A percentile compares a stretch with the other conserved stretches of the same genome.
These are phyloP conservation scores for Brasilioporus rufonigricans DNA, from an alignment of 768 basidiomycete genomes.

Conservation along the genomic window DNA sequence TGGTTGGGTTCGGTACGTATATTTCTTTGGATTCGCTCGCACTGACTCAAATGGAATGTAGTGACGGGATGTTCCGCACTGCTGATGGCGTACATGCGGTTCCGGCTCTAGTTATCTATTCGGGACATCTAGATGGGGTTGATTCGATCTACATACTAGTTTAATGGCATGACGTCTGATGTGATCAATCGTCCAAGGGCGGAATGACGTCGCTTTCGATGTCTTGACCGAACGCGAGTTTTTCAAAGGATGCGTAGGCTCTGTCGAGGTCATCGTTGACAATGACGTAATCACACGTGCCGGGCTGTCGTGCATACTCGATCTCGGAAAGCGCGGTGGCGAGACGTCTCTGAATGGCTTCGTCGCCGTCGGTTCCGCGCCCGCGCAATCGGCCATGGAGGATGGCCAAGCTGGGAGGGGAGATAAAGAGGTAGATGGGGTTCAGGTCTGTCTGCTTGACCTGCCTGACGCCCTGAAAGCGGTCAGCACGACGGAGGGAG, in stretches of 20 bases:
- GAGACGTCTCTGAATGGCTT: conserved; percentile 70
- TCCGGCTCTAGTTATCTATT: conserved; percentile 37
- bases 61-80: conserved; percentile 85
- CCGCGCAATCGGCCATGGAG: conserved; percentile 69
- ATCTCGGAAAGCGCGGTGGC: conserved; percentile 78
- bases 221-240: conserved; percentile 69
- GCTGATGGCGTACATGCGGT: conserved; percentile 85
- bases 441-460: conserved; percentile 80
- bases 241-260: conserved; percentile 76
- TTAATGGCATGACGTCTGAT: not conserved
- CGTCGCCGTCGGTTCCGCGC: conserved; percentile 83
- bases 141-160: no score
- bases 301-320: conserved; percentile 74
- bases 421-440: conserved; percentile 89
- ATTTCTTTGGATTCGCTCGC: not conserved
- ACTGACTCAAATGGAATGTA: conserved; percentile 27
- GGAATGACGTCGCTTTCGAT: conserved; percentile 66
- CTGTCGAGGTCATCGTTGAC: conserved; percentile 88
- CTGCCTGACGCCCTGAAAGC: conserved; percentile 79
- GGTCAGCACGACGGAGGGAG: not conserved
- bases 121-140: not conserved
- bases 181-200: conserved; percentile 49
- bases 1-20: conserved; percentile 79
- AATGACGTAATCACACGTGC: conserved; percentile 77
- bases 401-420: conserved; percentile 75